phyloP scores from a whole-genome alignment of 306 rosid species.

The Malus asiatica region DNA sequence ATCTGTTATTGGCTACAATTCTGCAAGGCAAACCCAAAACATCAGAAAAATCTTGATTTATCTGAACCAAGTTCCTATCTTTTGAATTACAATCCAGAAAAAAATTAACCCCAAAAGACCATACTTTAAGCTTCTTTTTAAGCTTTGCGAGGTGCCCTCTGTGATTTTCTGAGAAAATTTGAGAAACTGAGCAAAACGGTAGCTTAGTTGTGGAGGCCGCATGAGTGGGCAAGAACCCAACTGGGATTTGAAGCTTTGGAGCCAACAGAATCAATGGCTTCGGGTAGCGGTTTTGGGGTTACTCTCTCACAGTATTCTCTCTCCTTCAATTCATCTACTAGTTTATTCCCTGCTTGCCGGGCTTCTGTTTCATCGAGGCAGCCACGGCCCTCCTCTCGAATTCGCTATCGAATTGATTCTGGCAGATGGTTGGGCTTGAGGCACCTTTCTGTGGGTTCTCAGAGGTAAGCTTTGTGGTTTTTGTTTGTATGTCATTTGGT shows the following conservation, averaged over 20 bases:
- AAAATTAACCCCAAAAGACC: not conserved
- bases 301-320: constrained; percentile 16
- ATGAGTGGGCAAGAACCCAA: constrained; percentile 55
- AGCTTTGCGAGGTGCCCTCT: not conserved
- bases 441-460: constrained; percentile 24
- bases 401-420: constrained; percentile 59
- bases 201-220: constrained; percentile 44
- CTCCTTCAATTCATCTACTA: constrained; percentile 21
- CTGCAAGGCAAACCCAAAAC: not conserved
- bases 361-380: constrained; percentile 22
- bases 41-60: not conserved
- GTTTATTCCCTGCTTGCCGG: constrained; percentile 27
- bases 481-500: not conserved
- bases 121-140: not conserved
- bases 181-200: constrained; percentile 3
- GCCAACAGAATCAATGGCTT: constrained; percentile 51
- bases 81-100: not conserved
- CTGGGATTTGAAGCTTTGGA: constrained; percentile 51
- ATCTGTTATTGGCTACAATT: constrained; percentile 5
- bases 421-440: constrained; percentile 42
- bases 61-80: not conserved
- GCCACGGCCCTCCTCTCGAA: constrained; percentile 31
- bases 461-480: constrained; percentile 23
- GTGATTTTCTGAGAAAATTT: not conserved
- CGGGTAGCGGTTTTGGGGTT: constrained; percentile 52